phyloP scores from a whole-genome alignment of 208 protist species.

The Trypanosomatidae sp. region DNA sequence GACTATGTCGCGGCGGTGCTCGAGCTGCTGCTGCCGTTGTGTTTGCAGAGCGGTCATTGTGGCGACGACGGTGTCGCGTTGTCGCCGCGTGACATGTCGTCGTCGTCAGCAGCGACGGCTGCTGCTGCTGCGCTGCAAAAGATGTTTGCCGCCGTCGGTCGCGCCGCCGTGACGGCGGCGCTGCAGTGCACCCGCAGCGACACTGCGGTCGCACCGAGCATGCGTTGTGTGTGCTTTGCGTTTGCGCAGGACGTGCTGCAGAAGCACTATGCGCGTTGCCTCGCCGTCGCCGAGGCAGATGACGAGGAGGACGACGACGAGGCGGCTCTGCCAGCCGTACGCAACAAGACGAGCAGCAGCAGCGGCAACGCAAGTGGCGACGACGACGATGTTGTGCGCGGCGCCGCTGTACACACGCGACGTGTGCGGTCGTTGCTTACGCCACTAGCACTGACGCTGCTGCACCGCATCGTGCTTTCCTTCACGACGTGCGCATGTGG shows the following conservation, averaged over 20 bases:
- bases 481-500: too few species aligned
- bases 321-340: too few species aligned
- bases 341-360: not conserved
- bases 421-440: conserved; percentile 39
- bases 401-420: not conserved
- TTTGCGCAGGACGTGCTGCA: conserved; percentile 81
- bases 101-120: not conserved
- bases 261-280: conserved; percentile 60
- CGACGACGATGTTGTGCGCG: conserved; percentile 1
- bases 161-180: conserved; percentile 12
- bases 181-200: not conserved
- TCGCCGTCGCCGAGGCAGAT: too few species aligned
- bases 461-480: conserved; percentile 17
- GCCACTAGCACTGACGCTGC: conserved; percentile 38
- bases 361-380: not conserved
- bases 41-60: conserved; percentile 16
- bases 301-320: too few species aligned
- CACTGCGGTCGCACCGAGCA: not conserved
- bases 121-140: conserved; percentile 14
- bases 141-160: conserved; percentile 17
- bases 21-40: conserved; percentile 44
- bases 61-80: not conserved
- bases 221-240: conserved; percentile 31
- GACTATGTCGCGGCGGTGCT: conserved; percentile 21
- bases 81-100: not conserved